Base-by-base conservation (phyloP, 192 early-diverging fungal species). In the Gaertneriomyces sp. region DNA sequence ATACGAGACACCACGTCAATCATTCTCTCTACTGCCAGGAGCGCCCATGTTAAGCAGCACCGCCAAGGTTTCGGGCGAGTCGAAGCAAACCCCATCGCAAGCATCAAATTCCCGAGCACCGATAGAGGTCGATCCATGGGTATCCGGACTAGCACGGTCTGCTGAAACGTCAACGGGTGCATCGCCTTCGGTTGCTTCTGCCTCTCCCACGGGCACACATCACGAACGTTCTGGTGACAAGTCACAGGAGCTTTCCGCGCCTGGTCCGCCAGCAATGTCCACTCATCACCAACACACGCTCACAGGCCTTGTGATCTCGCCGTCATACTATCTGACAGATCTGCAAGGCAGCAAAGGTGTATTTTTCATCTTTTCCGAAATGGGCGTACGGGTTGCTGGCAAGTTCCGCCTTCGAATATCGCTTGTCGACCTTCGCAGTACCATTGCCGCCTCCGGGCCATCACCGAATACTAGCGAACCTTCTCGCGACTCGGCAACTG, bases 291-390 rank as follows among this genome's bases (percentile, higher is more conserved):
- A 68, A 41, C 70, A 46, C 19, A 42, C 51, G 16, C 59, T 71
- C 25, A n/a, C 20, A 16, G 70, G 70, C 3, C 12, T 17, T 4
- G n/a, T 71, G 33, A 59, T 71, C 11, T 69, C 64, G 9, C 49
- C 64, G 10, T 71, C 57, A 12, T 47, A 67, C 49, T 60, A 49
- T 40, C 70, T 71, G 16, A 44, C 56, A 25, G 70, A 71, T 60
- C 52, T 71, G 0, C 38, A 20, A 20, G 70, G 70, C 7, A 17
- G 20, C 6, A 68, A 71, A 68, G 75, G 72, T 10, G 61, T 64
- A 8, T 76, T 63, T 41, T 76, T 76, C 58, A 66, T 74, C 10
- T 76, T 76, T 68, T 60, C 70, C 6, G 71, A 74, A 20, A 54
- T 76, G 44, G 39, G 51, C 49, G 53, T 76, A 7, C 64, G 75